Conservation (phyloP, 2,329 filamentous ascomycete species). For the Sporothrix brunneoviolacea region DNA sequence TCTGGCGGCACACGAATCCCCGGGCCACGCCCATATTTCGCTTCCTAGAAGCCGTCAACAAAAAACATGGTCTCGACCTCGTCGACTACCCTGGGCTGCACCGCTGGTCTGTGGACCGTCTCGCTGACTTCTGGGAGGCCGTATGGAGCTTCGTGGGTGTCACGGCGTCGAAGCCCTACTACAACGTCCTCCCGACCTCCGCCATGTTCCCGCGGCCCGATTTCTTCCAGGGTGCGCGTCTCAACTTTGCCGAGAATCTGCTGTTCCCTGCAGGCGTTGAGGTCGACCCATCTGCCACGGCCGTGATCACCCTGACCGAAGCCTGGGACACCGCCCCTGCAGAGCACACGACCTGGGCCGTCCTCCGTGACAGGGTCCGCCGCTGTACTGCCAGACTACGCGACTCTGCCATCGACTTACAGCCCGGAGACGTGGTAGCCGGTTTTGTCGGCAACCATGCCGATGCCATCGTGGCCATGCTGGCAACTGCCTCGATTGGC, state of each 20-base stretch:
- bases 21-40: constrained; percentile 62
- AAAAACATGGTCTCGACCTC: constrained; percentile 57
- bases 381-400: constrained; percentile 62
- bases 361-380: constrained; percentile 71
- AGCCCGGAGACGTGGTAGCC: constrained; percentile 50
- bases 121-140: constrained; percentile 74
- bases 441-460: constrained; percentile 85
- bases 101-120: constrained; percentile 74
- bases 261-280: constrained; percentile 60
- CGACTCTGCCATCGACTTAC: constrained; percentile 52
- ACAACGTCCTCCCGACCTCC: constrained; percentile 60
- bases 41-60: constrained; percentile 64
- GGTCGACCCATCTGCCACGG: constrained; percentile 53
- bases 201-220: constrained; percentile 79
- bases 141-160: constrained; percentile 80
- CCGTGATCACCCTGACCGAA: constrained; percentile 79
- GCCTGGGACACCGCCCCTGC: constrained; percentile 41
- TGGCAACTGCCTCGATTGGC: constrained; percentile 74
- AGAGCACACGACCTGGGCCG: constrained; percentile 60
- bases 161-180: constrained; percentile 57
- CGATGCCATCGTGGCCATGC: constrained; percentile 80
- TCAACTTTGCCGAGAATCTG: constrained; percentile 95
- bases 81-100: constrained; percentile 68
- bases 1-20: constrained; percentile 68
- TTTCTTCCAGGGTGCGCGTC: constrained; percentile 71